Percentiles rank a stretch among this genome's conserved stretches.
Conservation (phyloP, 2,329 filamentous ascomycete species). For the Hirsutella rhossiliensis region DNA sequence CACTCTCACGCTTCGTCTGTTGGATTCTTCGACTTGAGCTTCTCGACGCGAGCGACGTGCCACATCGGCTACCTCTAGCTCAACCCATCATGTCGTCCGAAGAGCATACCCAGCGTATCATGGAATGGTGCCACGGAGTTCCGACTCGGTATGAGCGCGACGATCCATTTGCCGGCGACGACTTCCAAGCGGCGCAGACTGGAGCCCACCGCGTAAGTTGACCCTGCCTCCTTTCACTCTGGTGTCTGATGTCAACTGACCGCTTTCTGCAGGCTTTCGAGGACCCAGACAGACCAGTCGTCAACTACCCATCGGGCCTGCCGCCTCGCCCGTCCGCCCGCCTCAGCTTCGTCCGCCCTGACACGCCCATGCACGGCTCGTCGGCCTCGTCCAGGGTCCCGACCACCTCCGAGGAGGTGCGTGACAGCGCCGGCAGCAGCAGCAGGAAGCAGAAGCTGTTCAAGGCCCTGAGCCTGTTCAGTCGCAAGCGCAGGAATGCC, state of each 20-base stretch:
- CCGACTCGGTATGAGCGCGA: constrained; percentile 21
- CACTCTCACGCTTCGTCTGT: too few relatives aligned
- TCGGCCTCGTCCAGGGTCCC: constrained; percentile 3
- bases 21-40: too few relatives aligned
- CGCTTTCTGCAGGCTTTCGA: neutral
- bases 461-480: constrained; percentile 12
- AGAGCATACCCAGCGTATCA: neutral
- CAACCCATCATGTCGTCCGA: neutral
- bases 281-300: constrained; percentile 5
- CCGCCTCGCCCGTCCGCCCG: constrained; percentile 6
- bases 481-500: constrained; percentile 14
- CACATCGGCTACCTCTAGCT: neutral
- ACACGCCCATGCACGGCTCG: constrained; percentile 13
- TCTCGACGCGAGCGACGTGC: too few relatives aligned
- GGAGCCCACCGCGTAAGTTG: neutral
- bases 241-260: too few relatives aligned
- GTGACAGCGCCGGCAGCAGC: constrained; percentile 1
- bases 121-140: constrained; percentile 20
- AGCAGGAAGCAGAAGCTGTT: neutral
- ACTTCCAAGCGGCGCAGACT: constrained; percentile 8
- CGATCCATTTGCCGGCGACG: constrained; percentile 22
- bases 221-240: neutral
- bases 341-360: constrained; percentile 14
- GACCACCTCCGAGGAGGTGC: constrained; percentile 8
- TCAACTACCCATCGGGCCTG: constrained; percentile 6